Conservation (phyloP, 2,329 filamentous ascomycete genomes). For the Trichoderma pleuroti region DNA sequence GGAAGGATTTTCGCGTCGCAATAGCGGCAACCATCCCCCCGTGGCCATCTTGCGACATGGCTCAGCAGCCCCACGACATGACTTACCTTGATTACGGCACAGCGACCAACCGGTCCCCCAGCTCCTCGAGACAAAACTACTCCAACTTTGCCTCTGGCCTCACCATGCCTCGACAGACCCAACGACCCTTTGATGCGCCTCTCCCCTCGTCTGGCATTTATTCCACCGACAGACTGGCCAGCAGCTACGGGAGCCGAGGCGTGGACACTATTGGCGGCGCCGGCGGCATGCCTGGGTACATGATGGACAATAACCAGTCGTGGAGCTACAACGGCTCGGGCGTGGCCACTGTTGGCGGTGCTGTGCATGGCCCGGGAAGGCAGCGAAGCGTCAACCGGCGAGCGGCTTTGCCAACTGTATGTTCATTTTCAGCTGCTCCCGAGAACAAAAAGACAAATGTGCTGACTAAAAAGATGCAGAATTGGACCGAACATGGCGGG, state of each 20-base stretch:
- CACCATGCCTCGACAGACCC: conserved; percentile 50
- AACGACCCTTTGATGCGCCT: conserved; percentile 73
- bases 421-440: conserved; percentile 33
- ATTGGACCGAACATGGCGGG: conserved; percentile 48
- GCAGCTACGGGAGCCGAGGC: conserved; percentile 57
- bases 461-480: conserved; percentile 33
- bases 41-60: conserved; percentile 31
- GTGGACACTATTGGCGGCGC: conserved; percentile 46
- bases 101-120: conserved; percentile 61
- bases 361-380: conserved; percentile 61
- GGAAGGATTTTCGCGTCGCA: conserved; percentile 25
- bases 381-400: conserved; percentile 53
- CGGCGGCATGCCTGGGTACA: conserved; percentile 45
- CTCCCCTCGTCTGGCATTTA: conserved; percentile 65
- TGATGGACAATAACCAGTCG: conserved; percentile 68
- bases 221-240: conserved; percentile 61
- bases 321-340: conserved; percentile 73
- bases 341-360: conserved; percentile 60
- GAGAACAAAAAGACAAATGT: neutral
- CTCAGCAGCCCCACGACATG: conserved; percentile 59
- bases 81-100: conserved; percentile 65
- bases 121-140: conserved; percentile 62
- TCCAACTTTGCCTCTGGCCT: conserved; percentile 47
- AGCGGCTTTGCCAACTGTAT: conserved; percentile 69
- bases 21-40: conserved; percentile 25